Evolutionary conservation across 805 yeast species (phyloP), one percentile per base, ranked within the genome.

Genomic region (Jamesozyma piceae): DNA sequence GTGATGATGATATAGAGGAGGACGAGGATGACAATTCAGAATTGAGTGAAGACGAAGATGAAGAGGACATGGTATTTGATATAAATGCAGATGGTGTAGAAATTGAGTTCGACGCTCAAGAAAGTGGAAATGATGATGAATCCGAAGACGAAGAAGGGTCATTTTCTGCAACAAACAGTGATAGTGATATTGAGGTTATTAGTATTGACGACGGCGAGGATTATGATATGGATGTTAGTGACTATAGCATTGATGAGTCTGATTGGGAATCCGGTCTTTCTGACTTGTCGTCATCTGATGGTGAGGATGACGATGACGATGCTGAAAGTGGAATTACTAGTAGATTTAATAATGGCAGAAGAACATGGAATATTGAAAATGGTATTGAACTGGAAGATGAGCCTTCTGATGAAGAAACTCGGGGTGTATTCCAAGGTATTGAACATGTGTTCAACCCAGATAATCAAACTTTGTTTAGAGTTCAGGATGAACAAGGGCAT

Each of bases 181-280:
- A 48, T 17, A 51, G 44, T 37, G 53, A 51, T 28, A 46, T 53
- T 29, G 57, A 50, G 14, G 46, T 54, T 2, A 52, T 54, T 20
- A 56, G 55, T 36, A 54, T 55, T 21, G 54, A 51, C 15, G 62
- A 46, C 10, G 58, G 54, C 30, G 62, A 52, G 5, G 68, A 57
- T 19, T 51, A 63, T 27, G 62, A 60, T 11, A 59, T 55, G 33
- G 70, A 63, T 21, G 41, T 55, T 21, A 55, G 54, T 41, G 67
- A 63, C 24, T 55, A 56, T 43, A 59, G 62, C 35, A 64, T 63
- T 10, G 66, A 55, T 21, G 64, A 57, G 21, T 55, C 64, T 1
- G 64, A 55, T 34, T 61, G 64, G 61, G 68, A 64, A 41, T 60
- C 64, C 3, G 65, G 64, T 0, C 52, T 63, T 8, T 61, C 66